These are phyloP conservation scores for Hypsizygus marmoreus DNA, from an alignment of 768 basidiomycete species.

Conservation along the genomic window DNA sequence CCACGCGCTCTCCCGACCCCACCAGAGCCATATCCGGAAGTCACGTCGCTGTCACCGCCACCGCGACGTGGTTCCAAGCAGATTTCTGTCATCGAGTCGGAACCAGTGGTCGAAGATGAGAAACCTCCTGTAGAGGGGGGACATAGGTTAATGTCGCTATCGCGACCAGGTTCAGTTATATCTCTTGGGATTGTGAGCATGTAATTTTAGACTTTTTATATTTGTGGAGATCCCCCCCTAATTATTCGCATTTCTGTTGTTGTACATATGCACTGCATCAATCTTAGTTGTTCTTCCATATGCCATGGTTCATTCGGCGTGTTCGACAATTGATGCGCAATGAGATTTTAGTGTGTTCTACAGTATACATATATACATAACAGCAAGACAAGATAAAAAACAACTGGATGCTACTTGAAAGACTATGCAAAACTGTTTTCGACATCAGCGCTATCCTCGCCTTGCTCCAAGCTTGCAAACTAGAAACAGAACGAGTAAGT, in stretches of 20 bases:
- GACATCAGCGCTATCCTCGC: conserved; percentile 93
- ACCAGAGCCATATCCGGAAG: conserved; percentile 30
- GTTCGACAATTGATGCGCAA: background rate
- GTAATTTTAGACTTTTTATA: no score
- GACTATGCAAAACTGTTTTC: conserved; percentile 89
- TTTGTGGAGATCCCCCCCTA: background rate
- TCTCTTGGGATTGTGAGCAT: conserved; percentile 52
- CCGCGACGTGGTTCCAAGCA: conserved; percentile 62
- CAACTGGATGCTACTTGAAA: background rate
- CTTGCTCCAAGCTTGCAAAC: conserved; percentile 89
- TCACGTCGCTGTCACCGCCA: conserved; percentile 60
- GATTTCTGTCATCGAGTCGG: conserved; percentile 35
- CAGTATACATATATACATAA: conserved; percentile 18
- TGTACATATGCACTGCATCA: conserved; percentile 4
- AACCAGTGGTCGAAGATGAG: conserved; percentile 26
- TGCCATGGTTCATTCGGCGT: background rate
- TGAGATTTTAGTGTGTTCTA: conserved; percentile 7
- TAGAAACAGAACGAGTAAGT: conserved; percentile 30
- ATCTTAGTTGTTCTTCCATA: background rate
- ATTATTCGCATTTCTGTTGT: conserved; percentile 9
- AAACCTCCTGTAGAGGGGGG: conserved; percentile 30
- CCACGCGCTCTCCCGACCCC: conserved; percentile 30
- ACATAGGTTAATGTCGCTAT: conserved; percentile 38
- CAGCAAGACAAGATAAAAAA: conserved; percentile 9
- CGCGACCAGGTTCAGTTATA: conserved; percentile 53